Percentiles rank a stretch among this genome's conserved stretches.
Conservation (phyloP, 1,139 yeast species). For the Magnusiomyces magnusii region DNA sequence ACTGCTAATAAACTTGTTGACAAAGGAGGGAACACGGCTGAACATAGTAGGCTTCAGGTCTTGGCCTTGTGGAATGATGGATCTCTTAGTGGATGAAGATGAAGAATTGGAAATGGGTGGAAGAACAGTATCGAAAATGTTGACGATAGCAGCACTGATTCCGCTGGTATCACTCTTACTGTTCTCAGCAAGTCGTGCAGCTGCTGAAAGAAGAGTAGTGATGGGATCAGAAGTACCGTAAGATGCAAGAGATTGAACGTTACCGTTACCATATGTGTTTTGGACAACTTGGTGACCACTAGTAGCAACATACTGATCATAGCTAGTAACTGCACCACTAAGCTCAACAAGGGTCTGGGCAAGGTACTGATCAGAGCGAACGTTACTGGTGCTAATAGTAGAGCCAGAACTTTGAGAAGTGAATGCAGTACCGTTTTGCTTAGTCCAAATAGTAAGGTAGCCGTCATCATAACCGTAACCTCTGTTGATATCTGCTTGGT, state of each 20-base stretch:
- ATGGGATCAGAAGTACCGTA: slow-evolving; percentile 12
- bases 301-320: slow-evolving; percentile 12
- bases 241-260: slow-evolving; percentile 2
- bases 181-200: slow-evolving; percentile 10
- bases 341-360: slow-evolving; percentile 7
- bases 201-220: slow-evolving; percentile 12
- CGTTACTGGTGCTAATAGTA: slow-evolving; percentile 2
- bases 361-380: slow-evolving; percentile 13
- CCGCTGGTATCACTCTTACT: background rate
- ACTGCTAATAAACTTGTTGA: background rate
- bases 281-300: background rate
- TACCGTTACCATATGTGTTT: slow-evolving; percentile 8
- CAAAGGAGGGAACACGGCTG: background rate
- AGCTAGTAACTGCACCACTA: slow-evolving; percentile 7
- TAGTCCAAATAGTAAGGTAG: slow-evolving; percentile 14
- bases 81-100: background rate
- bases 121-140: slow-evolving; percentile 9
- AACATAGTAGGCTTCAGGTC: background rate
- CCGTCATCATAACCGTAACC: slow-evolving; percentile 14
- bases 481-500: slow-evolving; percentile 11
- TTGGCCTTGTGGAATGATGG: background rate
- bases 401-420: slow-evolving; percentile 2
- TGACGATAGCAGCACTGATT: slow-evolving; percentile 9
- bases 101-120: slow-evolving; percentile 1
- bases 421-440: slow-evolving; percentile 13